Base-by-base conservation (phyloP, 108 stramenopile species). In the Stephanodiscus minutulus region DNA sequence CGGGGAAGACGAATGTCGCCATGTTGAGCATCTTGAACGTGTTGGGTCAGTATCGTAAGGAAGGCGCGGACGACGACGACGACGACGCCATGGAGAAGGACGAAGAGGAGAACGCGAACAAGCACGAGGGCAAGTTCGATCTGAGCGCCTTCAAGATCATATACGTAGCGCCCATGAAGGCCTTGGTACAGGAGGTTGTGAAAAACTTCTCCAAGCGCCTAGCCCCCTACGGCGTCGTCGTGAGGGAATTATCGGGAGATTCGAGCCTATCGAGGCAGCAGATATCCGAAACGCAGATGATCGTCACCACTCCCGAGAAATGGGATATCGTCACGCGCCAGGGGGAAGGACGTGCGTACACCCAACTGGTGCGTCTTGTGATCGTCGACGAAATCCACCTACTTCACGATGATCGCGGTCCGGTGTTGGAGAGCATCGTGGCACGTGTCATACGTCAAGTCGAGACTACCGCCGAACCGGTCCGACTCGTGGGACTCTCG, bases 291-390 rank as follows among this genome's bases (percentile, higher is more conserved):
- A 99, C 99, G 11, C 96, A 99, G 77, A 83, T 99, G 59, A 90
- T 99, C 61, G 98, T 99, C 12, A 99, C 99, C 13, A 99, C 99
- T 12, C 99, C 99, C 20, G 99, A 99, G 68, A 99, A 99, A 81
- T 99, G 97, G 97, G 99, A 99, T 72, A 97, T 99, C 76, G 95
- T 99, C 47, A 99, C 98, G 20, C 90, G 99, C n/a, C 98, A 99
- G 76, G 97, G 96, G 18, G 98, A 98, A 50, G 99, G 98, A 31
- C 83, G 99, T 43, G 90, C 97, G 12, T 99, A 93, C 77, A 98
- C 97, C 9, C 98, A 98, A 77, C 86, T 99, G 33, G 96, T 99
- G 25, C 94, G 93, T 39, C 85, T 99, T 18, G 85, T 99, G 17
- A 99, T 99, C 80, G 89, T 99, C 46, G 99, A 99, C 80, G 99